phyloP scores from a whole-genome alignment of 257 asterid genomes.

The Nemophila menziesii region DNA sequence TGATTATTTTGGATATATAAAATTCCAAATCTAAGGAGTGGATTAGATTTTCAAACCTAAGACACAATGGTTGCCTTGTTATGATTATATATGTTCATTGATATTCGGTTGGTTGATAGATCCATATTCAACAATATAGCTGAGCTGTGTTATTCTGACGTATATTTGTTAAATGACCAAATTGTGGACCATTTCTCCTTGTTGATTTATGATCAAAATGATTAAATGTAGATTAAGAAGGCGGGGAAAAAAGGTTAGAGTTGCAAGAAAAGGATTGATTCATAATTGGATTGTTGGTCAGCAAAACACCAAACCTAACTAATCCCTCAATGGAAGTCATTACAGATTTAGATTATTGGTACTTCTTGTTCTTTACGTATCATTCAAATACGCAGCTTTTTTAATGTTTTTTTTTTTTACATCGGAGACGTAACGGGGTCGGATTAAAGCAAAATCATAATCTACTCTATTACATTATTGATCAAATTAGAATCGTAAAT shows the following conservation, averaged over 20 bases:
- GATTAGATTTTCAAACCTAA: too few relatives aligned
- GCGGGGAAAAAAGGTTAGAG: constrained; percentile 21
- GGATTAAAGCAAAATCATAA: too few relatives aligned
- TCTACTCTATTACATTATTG: too few relatives aligned
- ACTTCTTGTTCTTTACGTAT: background rate
- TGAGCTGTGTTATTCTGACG: background rate
- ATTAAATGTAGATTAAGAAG: background rate
- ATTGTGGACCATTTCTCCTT: background rate
- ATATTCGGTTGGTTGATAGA: too few relatives aligned
- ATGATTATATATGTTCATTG: too few relatives aligned
- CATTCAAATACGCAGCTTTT: too few relatives aligned
- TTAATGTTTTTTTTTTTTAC: too few relatives aligned
- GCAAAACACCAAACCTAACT: constrained; percentile 39
- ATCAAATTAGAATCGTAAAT: too few relatives aligned
- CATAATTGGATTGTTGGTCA: constrained; percentile 26
- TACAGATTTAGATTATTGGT: background rate
- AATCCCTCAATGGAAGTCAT: constrained; percentile 7
- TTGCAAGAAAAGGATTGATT: constrained; percentile 10
- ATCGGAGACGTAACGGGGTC: too few relatives aligned
- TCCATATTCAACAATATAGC: background rate
- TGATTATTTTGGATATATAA: too few relatives aligned
- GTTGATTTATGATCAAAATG: background rate
- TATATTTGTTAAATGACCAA: constrained; percentile 14
- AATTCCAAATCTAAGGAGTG: too few relatives aligned
- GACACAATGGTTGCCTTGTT: too few relatives aligned